Evolutionary conservation across 306 rosid species (phyloP).

Genomic region (Gleditsia sinensis): DNA sequence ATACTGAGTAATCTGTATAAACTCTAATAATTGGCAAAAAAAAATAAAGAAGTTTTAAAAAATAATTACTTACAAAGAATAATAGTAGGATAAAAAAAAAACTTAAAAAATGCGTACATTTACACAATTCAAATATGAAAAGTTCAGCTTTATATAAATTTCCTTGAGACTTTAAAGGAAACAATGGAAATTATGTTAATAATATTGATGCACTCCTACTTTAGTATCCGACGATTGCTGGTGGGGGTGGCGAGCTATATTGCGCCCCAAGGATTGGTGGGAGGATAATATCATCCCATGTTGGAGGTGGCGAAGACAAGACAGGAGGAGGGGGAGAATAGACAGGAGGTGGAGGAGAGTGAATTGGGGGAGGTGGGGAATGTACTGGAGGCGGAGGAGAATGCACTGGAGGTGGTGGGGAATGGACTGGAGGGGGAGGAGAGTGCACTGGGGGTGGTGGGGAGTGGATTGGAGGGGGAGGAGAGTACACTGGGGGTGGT

Average conservation of each 20-base stretch:
- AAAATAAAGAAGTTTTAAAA: not conserved
- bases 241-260: conserved; percentile 75
- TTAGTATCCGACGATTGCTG: conserved; percentile 59
- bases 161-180: not conserved
- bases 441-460: not conserved
- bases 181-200: conserved; percentile 24
- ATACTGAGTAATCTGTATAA: not conserved
- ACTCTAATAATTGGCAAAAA: not conserved
- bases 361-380: conserved; percentile 29
- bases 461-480: not conserved
- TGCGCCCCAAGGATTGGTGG: conserved; percentile 55
- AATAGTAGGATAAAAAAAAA: not conserved
- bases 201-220: not conserved
- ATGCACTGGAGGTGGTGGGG: not conserved
- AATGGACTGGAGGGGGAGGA: not conserved
- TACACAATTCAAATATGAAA: no score
- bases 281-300: conserved; percentile 40
- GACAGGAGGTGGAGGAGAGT: not conserved
- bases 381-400: conserved; percentile 6
- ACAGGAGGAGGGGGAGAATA: not conserved
- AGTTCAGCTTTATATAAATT: not conserved
- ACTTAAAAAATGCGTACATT: not conserved
- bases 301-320: conserved; percentile 4
- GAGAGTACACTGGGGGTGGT: not conserved
- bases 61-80: not conserved